Conservation (phyloP, 2,329 filamentous ascomycete genomes). For the Calonectria ilicicola region DNA sequence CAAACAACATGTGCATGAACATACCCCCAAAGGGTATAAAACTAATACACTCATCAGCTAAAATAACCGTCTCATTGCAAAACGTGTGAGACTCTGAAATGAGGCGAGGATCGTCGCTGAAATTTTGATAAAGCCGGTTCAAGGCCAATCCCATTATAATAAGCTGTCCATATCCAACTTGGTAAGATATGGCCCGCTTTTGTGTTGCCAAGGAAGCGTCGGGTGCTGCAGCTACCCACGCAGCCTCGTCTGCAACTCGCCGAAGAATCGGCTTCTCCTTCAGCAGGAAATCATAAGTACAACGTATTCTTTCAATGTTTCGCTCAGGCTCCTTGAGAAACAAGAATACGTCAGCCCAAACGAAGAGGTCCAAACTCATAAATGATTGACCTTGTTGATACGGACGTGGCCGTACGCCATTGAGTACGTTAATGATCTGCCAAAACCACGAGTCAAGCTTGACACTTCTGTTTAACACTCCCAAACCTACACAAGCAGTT, state of each 20-base stretch:
- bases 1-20: conserved; percentile 24
- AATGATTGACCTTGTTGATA: conserved; percentile 10
- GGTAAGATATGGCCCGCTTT: conserved; percentile 11
- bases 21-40: conserved; percentile 28
- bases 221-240: neutral
- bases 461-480: conserved; percentile 17
- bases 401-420: conserved; percentile 16
- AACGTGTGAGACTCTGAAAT: neutral
- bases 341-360: conserved; percentile 15
- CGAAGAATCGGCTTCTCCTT: conserved; percentile 5
- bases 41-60: neutral
- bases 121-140: conserved; percentile 10
- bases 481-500: conserved; percentile 12
- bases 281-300: conserved; percentile 17
- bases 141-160: conserved; percentile 16
- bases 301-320: conserved; percentile 27
- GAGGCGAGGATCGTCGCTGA: conserved; percentile 2
- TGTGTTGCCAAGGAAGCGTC: neutral
- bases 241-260: neutral
- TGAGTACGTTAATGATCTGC: conserved; percentile 10
- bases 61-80: conserved; percentile 12
- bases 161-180: conserved; percentile 10
- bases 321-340: conserved; percentile 24
- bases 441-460: conserved; percentile 29
- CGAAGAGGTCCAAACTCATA: conserved; percentile 20